Base-by-base conservation (phyloP, 2,329 filamentous ascomycete species). In the Lecanosticta acicola region DNA sequence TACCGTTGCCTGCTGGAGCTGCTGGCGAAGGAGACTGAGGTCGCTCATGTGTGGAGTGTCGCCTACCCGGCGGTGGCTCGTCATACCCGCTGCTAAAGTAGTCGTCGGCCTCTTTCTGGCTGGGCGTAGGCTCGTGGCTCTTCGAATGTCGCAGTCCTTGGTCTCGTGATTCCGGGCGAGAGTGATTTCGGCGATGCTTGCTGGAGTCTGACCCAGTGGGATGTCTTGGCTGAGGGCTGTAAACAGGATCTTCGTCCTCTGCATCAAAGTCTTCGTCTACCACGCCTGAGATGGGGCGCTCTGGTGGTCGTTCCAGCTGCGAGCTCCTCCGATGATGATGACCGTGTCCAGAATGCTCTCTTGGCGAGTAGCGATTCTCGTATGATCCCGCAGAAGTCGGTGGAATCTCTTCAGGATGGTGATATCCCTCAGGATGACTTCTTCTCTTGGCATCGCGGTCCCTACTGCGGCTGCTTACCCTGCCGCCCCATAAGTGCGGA, bases 81-180 rank as follows among this genome's bases (percentile, higher is more conserved):
- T 51, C 53, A 39, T 49, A 50, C 4, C 36, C 39, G n/a, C 38
- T 26, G 41, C 48, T 42, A 32, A 56, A 56, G 35, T 56, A 56
- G 29, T 57, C 50, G 11, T 57, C 51, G 10, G 45, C 46, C 57
- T 60, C 48, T 65, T 65, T 34, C 59, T 46, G 36, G 61, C 56
- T 17, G 1, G 70, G 65, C 3, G 67, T 51, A 29, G 57, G 65
- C 17, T 72, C 70, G 40, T 73, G 68, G 34, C 67, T 69, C 36
- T 62, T 60, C 10, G 67, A 64, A 32, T 70, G 66, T n/a, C 67
- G 61, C 10, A 72, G 60, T 52, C 65, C 33, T 43, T 63, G 60
- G 3, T 49, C 46, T 41, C 33, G 54, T 34, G 46, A 40, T 10
- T 49, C 54, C 2, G 48, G 45, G 26, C 50, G 44, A 7, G 46